Percentiles rank a stretch among this genome's conserved stretches.
Conservation (phyloP, 2,329 filamentous ascomycete genomes). For the Scleromitrula shiraiana region DNA sequence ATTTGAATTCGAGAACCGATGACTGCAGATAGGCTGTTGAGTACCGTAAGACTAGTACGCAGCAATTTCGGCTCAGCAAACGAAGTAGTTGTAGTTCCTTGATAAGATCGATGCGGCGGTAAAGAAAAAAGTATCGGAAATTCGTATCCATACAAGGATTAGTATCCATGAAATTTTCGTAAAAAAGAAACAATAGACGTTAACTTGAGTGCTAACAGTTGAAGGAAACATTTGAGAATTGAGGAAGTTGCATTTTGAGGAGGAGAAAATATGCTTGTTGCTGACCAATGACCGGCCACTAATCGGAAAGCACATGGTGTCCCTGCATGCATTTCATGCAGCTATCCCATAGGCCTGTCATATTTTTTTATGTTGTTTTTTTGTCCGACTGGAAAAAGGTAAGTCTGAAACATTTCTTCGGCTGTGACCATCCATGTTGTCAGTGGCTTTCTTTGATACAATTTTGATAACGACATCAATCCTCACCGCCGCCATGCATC, state of each 20-base stretch:
- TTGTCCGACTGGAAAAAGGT: background rate
- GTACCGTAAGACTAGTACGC: too few species aligned
- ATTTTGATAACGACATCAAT: background rate
- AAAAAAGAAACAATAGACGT: background rate
- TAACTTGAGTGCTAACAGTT: too few species aligned
- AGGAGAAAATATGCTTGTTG: background rate
- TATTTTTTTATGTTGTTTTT: background rate
- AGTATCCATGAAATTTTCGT: background rate
- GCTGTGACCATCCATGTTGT: slow-evolving; percentile 2
- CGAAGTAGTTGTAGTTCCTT: too few species aligned
- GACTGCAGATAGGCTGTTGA: too few species aligned
- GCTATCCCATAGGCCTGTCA: background rate
- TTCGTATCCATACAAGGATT: background rate
- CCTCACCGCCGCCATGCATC: background rate
- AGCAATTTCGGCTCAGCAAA: too few species aligned
- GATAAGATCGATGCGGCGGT: too few species aligned
- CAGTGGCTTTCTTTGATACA: slow-evolving; percentile 7
- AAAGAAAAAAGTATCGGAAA: too few species aligned
- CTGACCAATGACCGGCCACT: slow-evolving; percentile 2
- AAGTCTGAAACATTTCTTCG: slow-evolving; percentile 5
- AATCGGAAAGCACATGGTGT: slow-evolving; percentile 3
- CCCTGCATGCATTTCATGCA: slow-evolving; percentile 9
- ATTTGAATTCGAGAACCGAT: background rate
- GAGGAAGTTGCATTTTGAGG: background rate
- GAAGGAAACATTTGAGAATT: background rate